Percentiles rank a stretch among this genome's conserved stretches.
Evolutionary conservation across 495 filamentous ascomycete species (phyloP).

Genomic region (Aspergillus nidulans): DNA sequence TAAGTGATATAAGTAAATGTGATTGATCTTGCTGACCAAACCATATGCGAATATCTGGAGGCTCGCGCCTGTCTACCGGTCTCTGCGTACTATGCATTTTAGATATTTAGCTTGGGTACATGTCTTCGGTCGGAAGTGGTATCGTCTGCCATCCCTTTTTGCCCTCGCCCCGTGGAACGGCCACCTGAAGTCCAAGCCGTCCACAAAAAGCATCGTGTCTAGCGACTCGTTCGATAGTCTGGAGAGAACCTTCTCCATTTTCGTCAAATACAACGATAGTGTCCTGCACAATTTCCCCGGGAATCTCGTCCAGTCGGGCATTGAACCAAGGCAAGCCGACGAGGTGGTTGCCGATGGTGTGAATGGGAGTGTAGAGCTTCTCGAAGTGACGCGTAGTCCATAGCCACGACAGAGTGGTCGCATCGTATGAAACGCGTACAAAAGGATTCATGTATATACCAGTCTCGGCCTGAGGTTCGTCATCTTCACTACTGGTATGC

Average conservation of each 20-base stretch:
- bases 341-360: constrained; percentile 47
- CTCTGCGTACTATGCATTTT: no score
- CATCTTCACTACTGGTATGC: background rate
- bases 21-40: no score
- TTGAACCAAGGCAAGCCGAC: constrained; percentile 53
- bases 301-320: constrained; percentile 49
- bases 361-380: constrained; percentile 48
- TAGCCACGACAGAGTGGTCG: constrained; percentile 51
- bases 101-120: background rate
- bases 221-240: constrained; percentile 36
- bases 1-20: no score
- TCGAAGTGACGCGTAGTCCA: constrained; percentile 53
- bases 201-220: constrained; percentile 53
- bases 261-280: constrained; percentile 31
- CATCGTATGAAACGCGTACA: constrained; percentile 60
- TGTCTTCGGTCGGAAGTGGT: background rate
- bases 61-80: no score
- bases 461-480: constrained; percentile 36
- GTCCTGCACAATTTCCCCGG: constrained; percentile 48
- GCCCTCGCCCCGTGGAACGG: background rate
- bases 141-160: constrained; percentile 4
- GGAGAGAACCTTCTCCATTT: constrained; percentile 31
- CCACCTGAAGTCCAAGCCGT: constrained; percentile 46
- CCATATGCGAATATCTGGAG: no score
- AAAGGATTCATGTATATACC: constrained; percentile 69